Conservation (phyloP, 1,284 basidiomycete genomes). For the Cerioporus squamosus region DNA sequence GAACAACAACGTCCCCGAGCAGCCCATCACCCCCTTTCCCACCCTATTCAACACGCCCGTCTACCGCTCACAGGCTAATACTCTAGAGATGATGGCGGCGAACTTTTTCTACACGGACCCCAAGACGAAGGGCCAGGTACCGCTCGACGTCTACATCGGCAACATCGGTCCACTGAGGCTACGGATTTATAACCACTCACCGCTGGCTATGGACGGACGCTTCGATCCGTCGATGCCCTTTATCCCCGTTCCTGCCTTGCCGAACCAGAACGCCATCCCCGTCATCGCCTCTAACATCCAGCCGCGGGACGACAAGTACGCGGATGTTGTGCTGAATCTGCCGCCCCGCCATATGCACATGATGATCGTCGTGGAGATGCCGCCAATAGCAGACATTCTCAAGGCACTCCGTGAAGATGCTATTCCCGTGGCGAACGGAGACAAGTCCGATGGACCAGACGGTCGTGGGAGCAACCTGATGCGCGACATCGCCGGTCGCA, state of each 20-base stretch:
- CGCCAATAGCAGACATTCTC: constrained; percentile 69
- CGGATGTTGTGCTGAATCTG: constrained; percentile 42
- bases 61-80: constrained; percentile 74
- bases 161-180: constrained; percentile 82
- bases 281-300: constrained; percentile 13
- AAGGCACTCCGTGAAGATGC: constrained; percentile 75
- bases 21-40: constrained; percentile 88
- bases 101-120: constrained; percentile 82
- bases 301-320: not conserved
- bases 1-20: constrained; percentile 73
- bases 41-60: constrained; percentile 81
- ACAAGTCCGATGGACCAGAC: constrained; percentile 20
- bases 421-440: constrained; percentile 41
- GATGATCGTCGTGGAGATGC: constrained; percentile 80
- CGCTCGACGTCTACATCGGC: constrained; percentile 88
- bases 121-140: constrained; percentile 62
- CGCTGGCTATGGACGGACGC: constrained; percentile 48
- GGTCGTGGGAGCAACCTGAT: constrained; percentile 18
- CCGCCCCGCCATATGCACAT: constrained; percentile 49
- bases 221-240: constrained; percentile 54
- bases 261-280: constrained; percentile 31
- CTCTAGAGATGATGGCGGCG: constrained; percentile 82
- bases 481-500: constrained; percentile 55
- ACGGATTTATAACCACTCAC: constrained; percentile 67
- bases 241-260: constrained; percentile 25